phyloP scores from a whole-genome alignment of 139 green algal species.

The Yamagishiella unicocca region DNA sequence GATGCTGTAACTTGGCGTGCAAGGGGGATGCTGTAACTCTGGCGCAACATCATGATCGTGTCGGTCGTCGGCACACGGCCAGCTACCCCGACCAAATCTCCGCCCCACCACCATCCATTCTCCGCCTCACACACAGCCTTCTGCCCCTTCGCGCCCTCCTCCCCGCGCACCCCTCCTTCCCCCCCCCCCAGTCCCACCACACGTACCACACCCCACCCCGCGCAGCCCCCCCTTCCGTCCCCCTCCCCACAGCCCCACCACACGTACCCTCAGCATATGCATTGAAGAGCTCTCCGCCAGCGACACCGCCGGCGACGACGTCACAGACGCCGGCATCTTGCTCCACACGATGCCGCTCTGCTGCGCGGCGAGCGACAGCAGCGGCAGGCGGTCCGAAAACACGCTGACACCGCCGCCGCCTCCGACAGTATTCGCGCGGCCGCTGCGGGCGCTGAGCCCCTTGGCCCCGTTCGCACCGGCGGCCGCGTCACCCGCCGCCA shows the following conservation, averaged over 20 bases:
- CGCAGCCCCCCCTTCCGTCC: no score
- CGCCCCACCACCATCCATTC: no score
- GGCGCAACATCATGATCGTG: no score
- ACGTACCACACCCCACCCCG: no score
- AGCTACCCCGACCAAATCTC: no score
- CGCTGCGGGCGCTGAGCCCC: not conserved
- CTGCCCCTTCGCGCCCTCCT: no score
- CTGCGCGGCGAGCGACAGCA: slow-evolving; percentile 43
- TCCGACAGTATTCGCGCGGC: not conserved
- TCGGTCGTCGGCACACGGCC: no score
- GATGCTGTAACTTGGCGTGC: no score
- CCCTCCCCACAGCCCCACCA: not conserved
- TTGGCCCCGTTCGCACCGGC: not conserved
- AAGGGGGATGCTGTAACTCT: no score
- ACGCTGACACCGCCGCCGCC: not conserved
- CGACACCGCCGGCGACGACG: slow-evolving; percentile 22
- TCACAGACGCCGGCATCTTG: slow-evolving; percentile 30
- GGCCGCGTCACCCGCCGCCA: not conserved
- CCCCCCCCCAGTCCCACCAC: no score
- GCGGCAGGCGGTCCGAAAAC: slow-evolving; percentile 21
- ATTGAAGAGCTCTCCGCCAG: slow-evolving; percentile 5
- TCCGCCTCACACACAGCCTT: no score
- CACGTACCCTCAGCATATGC: slow-evolving; percentile 31
- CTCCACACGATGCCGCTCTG: slow-evolving; percentile 36
- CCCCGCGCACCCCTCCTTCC: no score